These are phyloP conservation scores for Tephrocybe sp. DNA, from an alignment of 768 basidiomycete genomes.

Conservation along the genomic window DNA sequence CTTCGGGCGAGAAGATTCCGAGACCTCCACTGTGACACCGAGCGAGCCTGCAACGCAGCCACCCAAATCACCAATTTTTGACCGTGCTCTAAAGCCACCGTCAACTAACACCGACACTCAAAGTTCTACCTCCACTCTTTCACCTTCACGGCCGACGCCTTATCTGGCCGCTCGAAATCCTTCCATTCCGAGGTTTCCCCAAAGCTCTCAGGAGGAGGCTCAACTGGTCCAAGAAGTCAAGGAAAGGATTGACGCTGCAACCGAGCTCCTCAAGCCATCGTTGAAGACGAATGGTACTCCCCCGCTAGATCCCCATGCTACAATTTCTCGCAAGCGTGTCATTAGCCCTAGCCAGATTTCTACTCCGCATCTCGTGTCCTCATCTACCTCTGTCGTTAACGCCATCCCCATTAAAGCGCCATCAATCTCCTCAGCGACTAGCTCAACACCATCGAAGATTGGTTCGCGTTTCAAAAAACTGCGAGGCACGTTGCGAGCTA, in stretches of 20 bases:
- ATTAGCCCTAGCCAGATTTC: slow-evolving; percentile 59
- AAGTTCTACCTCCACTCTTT: slow-evolving; percentile 22
- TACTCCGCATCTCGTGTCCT: slow-evolving; percentile 61
- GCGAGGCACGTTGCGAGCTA: slow-evolving; percentile 62
- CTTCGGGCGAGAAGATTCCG: slow-evolving; percentile 51
- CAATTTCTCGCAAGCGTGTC: slow-evolving; percentile 56
- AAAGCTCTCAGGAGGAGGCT: slow-evolving; percentile 43
- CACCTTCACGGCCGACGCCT: slow-evolving; percentile 27
- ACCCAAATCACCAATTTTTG: neutral
- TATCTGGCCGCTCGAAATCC: slow-evolving; percentile 39
- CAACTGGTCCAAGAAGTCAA: slow-evolving; percentile 66
- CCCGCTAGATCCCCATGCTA: slow-evolving; percentile 27
- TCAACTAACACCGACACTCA: slow-evolving; percentile 17
- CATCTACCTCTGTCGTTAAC: slow-evolving; percentile 62
- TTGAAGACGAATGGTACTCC: slow-evolving; percentile 31
- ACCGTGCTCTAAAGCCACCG: slow-evolving; percentile 4
- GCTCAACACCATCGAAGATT: slow-evolving; percentile 52
- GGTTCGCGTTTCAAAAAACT: slow-evolving; percentile 73
- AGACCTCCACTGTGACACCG: slow-evolving; percentile 11
- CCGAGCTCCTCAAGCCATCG: slow-evolving; percentile 52
- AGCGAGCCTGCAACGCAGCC: neutral
- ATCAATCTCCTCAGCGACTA: slow-evolving; percentile 41
- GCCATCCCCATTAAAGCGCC: slow-evolving; percentile 53
- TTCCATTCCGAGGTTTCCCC: slow-evolving; percentile 40
- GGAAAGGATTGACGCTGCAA: slow-evolving; percentile 66